Evolutionary conservation across 2,329 filamentous ascomycete species (phyloP).

Genomic region (Trichophyton schoenleinii): DNA sequence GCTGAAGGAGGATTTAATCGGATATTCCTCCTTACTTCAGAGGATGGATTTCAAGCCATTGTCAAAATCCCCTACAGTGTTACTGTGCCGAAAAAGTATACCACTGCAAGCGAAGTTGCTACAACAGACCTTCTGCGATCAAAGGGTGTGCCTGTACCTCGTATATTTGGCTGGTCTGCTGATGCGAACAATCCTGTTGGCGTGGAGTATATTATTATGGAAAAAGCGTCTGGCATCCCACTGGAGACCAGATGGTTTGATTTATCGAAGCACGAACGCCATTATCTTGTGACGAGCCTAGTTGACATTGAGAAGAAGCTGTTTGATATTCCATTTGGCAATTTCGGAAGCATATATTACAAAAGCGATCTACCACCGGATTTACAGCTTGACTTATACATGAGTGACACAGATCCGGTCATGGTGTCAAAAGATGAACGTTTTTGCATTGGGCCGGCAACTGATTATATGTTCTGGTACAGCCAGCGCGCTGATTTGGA

Average conservation of each 20-base stretch:
- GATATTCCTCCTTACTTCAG: slow-evolving; percentile 16
- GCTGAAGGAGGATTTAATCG: slow-evolving; percentile 19
- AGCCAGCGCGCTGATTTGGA: slow-evolving; percentile 6
- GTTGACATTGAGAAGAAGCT: slow-evolving; percentile 11
- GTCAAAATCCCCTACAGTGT: slow-evolving; percentile 17
- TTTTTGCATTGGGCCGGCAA: slow-evolving; percentile 12
- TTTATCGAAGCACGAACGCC: slow-evolving; percentile 9
- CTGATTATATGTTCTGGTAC: slow-evolving; percentile 13
- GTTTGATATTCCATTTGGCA: slow-evolving; percentile 6
- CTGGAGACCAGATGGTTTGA: slow-evolving; percentile 15
- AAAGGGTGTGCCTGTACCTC: slow-evolving; percentile 25
- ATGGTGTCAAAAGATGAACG: neutral
- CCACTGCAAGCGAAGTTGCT: slow-evolving; percentile 18
- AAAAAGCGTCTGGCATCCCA: slow-evolving; percentile 14
- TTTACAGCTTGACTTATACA: slow-evolving; percentile 15
- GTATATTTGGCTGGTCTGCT: slow-evolving; percentile 17
- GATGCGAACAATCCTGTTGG: slow-evolving; percentile 16
- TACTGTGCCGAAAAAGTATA: slow-evolving; percentile 14
- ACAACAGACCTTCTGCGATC: slow-evolving; percentile 16
- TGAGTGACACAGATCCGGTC: neutral
- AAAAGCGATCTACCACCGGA: slow-evolving; percentile 9
- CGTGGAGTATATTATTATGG: slow-evolving; percentile 20
- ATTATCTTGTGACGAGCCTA: slow-evolving; percentile 12
- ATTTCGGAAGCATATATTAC: slow-evolving; percentile 9
- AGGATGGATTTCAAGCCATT: slow-evolving; percentile 16